Evolutionary conservation across 2,329 filamentous ascomycete genomes (phyloP), one percentile per base, ranked within the genome.

Genomic region (Penicillium sp.): DNA sequence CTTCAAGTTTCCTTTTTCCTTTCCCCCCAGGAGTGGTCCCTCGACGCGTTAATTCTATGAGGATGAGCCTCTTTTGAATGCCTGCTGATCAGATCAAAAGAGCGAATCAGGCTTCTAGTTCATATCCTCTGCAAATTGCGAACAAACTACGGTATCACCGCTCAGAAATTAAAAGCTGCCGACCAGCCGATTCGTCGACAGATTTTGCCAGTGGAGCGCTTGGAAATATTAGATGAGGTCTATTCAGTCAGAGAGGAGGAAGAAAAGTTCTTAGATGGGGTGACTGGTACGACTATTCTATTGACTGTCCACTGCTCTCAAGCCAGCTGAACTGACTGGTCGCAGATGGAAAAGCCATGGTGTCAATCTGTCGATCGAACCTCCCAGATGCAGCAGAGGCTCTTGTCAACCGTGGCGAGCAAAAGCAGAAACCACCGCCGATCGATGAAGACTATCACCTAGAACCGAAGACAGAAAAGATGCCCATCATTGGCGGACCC

Each of bases 171-270:
- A 13, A 70, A 68, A 53, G 73, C 73, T 48, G 72, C 73, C 18
- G 72, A 72, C 10, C 69, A 73, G 54, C 72, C 75, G 46, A 72
- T 75, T 23, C 66, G 67, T 19, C 70, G 72, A 26, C 69, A 73
- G 50, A 73, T 75, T 19, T 62, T 63, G 49, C 72, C 73, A 5
- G 54, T 58, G 10, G 71, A 72, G 43, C 67, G 72, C 11, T 54
- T 71, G 31, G 62, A 68, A 11, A 68, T 77, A 21, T 52, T 77
- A 28, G 73, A 76, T 36, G 75, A 77, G 58, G 69, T 76, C 18
- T 76, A 74, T 56, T 65, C 66, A 19, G 71, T 76, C 16, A 66
- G 74, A 36, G 66, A 69, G 36, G 67, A 69, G 59, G 73, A 77
- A 56, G 74, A 76, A 47, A 63, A 70, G 7, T 75, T 70, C 42